Percentiles rank a stretch among this genome's conserved stretches.
Evolutionary conservation across 805 yeast species (phyloP).

Genomic region (Myxozyma nipponensis): DNA sequence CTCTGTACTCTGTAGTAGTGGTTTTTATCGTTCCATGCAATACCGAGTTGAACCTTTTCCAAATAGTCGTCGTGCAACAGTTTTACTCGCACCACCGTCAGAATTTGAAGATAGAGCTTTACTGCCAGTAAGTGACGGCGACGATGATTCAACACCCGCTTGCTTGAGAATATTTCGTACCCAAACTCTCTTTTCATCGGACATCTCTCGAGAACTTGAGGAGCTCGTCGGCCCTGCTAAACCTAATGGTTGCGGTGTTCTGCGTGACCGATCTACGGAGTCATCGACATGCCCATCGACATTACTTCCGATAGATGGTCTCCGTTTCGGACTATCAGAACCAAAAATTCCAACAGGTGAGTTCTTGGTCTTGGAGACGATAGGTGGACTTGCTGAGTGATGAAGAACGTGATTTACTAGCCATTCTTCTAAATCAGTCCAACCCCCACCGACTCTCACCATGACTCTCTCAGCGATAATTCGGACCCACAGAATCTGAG

Average conservation of each 20-base stretch:
- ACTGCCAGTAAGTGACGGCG: slow-evolving; percentile 1
- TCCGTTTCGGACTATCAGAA: neutral
- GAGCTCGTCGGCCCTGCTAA: slow-evolving; percentile 15
- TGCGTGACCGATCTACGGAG: neutral
- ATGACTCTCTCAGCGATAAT: slow-evolving; percentile 30
- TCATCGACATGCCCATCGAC: neutral
- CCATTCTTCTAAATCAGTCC: slow-evolving; percentile 31
- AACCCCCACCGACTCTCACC: slow-evolving; percentile 31
- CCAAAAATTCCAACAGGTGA: neutral
- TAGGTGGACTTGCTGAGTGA: slow-evolving; percentile 2
- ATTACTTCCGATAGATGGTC: neutral
- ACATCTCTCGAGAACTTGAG: slow-evolving; percentile 8
- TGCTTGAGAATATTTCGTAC: slow-evolving; percentile 23
- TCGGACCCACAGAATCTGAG: slow-evolving; percentile 29
- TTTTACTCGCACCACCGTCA: too few relatives aligned
- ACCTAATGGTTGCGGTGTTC: slow-evolving; percentile 9
- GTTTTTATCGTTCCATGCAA: too few relatives aligned
- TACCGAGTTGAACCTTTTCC: too few relatives aligned
- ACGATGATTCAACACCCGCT: slow-evolving; percentile 2
- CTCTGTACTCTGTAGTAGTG: too few relatives aligned
- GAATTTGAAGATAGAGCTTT: too few relatives aligned
- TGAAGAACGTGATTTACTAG: slow-evolving; percentile 22
- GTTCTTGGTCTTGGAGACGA: neutral
- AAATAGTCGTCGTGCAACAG: neutral
- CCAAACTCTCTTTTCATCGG: slow-evolving; percentile 21